Evolutionary conservation across 1,284 basidiomycete genomes (phyloP), one percentile per base, ranked within the genome.

Genomic region (Boletus mariae): DNA sequence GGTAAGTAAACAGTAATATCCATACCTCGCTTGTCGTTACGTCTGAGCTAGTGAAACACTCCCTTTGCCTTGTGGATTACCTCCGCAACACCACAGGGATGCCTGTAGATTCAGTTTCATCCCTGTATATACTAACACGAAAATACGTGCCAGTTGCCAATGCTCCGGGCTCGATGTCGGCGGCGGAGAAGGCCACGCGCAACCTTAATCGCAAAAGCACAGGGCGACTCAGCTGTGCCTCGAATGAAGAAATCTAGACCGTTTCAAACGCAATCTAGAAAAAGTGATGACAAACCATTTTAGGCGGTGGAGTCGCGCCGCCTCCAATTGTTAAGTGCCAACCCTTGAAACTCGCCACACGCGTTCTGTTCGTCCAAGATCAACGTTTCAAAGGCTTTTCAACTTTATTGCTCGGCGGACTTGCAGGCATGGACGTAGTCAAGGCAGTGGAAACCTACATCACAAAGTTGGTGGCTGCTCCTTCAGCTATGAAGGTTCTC

Each of bases 401-500:
- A 32, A 28, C 23, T 25, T 38, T 17, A 41, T 43, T 48, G 8
- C 40, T 15, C 40, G n/a, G 29, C 43, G 12, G n/a, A 38, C 34
- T 43, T 32, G 44, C 43, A 52, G 20, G 10, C 47, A 98, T 99
- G 96, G 95, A 99, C 73, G 87, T 96, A 58, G 81, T 93, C 61
- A 96, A 96, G 71, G 96, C 97, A 3, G 86, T 98, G 41, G 92
- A 95, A 73, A 92, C 87, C 15, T 99, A 99, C 77, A 83, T 98
- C 65, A 82, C 84, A 60, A 96, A 92, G 76, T 81, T 98, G 78
- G 83, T 98, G 56, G 86, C 87, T 29, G 85, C 85, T 53, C 91
- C 94, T 46, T 77, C 82, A 8, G 84, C 92, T 7, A 98, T 99
- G 90, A 99, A 99, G 73, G 94, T 98, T n/a, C 80, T 99, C 42